Evolutionary conservation across 2,329 filamentous ascomycete species (phyloP).

Genomic region (Coniella vitis): DNA sequence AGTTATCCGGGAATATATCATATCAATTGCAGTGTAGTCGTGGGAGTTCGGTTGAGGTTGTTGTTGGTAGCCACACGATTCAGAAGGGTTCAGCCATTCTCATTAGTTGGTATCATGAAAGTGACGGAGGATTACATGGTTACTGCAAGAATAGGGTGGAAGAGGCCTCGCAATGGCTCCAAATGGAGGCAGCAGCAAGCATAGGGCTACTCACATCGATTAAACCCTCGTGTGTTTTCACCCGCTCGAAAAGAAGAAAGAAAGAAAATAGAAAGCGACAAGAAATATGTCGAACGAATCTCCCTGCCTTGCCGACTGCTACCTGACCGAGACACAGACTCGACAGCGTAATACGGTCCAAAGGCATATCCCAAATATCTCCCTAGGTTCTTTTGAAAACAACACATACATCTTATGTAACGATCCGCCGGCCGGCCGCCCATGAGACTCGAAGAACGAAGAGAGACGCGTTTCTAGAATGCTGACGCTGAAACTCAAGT

Average conservation of each 20-base stretch:
- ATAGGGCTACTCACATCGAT: conserved; percentile 10
- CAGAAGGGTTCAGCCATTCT: conserved; percentile 26
- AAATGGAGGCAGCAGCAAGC: conserved; percentile 9
- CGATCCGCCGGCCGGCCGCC: conserved; percentile 7
- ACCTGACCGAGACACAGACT: conserved; percentile 11
- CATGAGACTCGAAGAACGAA: conserved; percentile 6
- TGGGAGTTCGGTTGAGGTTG: background rate
- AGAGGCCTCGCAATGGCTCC: conserved; percentile 11
- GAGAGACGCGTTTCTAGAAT: conserved; percentile 5
- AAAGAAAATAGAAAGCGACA: conserved; percentile 10
- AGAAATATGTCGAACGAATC: conserved; percentile 12
- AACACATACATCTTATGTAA: conserved; percentile 6
- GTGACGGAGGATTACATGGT: conserved; percentile 41
- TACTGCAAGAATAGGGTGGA: conserved; percentile 22
- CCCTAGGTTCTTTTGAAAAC: conserved; percentile 12
- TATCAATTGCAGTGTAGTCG: no score
- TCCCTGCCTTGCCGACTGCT: conserved; percentile 4
- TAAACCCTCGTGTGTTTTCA: conserved; percentile 6
- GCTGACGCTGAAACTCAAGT: conserved; percentile 18
- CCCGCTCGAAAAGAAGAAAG: conserved; percentile 15
- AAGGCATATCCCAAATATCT: conserved; percentile 13
- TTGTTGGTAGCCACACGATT: background rate
- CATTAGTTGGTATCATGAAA: conserved; percentile 44
- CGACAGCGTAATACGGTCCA: conserved; percentile 10
- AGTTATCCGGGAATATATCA: no score